Evolutionary conservation across 768 basidiomycete species (phyloP).

Genomic region (Pleurotus pulmonarius): DNA sequence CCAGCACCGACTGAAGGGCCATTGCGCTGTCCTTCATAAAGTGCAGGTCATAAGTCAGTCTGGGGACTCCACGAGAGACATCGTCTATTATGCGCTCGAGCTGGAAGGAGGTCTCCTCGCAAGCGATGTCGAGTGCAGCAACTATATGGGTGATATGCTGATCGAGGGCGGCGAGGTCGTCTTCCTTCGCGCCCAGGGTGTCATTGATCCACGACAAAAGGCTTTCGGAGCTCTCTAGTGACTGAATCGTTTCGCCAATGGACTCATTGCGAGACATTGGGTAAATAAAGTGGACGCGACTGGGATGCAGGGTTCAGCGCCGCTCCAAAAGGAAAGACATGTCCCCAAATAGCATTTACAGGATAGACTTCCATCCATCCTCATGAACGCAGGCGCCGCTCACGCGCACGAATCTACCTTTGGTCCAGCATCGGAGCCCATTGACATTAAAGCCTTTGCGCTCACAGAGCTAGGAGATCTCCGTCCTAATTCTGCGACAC

Average conservation of each 20-base stretch:
- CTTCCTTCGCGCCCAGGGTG: conserved; percentile 34
- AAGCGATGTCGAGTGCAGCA: conserved; percentile 78
- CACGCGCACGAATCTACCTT: conserved; percentile 48
- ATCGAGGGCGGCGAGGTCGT: conserved; percentile 59
- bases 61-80: conserved; percentile 85
- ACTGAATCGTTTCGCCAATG: conserved; percentile 43
- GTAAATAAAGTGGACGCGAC: neutral
- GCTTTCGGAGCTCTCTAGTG: conserved; percentile 59
- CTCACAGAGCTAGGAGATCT: neutral
- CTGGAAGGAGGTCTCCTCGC: conserved; percentile 82
- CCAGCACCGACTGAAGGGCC: conserved; percentile 65
- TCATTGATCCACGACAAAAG: conserved; percentile 73
- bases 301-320: neutral
- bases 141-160: conserved; percentile 72
- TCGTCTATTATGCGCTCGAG: conserved; percentile 91
- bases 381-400: conserved; percentile 16
- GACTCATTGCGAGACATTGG: conserved; percentile 13
- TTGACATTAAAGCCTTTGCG: conserved; percentile 30
- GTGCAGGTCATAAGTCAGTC: conserved; percentile 92
- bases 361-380: neutral
- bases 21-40: conserved; percentile 93
- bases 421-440: conserved; percentile 58
- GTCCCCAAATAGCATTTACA: too few species aligned
- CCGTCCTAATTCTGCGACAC: conserved; percentile 1
- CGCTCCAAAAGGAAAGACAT: conserved; percentile 11